Evolutionary conservation across 805 yeast species (phyloP).

Genomic region (Candida koratica): DNA sequence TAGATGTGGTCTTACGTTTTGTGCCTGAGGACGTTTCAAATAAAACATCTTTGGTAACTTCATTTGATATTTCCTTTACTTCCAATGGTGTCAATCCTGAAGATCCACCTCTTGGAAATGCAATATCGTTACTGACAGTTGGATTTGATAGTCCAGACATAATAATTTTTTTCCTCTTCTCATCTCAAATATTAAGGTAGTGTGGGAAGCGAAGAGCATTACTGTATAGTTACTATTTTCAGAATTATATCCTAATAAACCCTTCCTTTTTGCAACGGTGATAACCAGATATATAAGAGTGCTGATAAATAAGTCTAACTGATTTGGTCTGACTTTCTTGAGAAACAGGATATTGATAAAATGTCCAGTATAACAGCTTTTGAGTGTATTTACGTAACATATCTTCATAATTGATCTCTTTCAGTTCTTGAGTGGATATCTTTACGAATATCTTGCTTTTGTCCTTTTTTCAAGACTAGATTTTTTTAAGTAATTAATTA

Average conservation of each 20-base stretch:
- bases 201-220: neutral
- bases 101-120: slow-evolving; percentile 96
- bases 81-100: slow-evolving; percentile 84
- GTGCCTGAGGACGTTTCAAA: slow-evolving; percentile 48
- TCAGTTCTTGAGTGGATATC: too few relatives aligned
- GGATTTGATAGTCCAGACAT: slow-evolving; percentile 19
- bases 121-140: slow-evolving; percentile 44
- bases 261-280: too few relatives aligned
- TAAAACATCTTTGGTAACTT: slow-evolving; percentile 84
- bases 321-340: too few relatives aligned
- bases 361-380: too few relatives aligned
- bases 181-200: slow-evolving; percentile 1
- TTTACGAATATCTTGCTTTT: too few relatives aligned
- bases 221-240: neutral
- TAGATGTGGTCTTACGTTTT: slow-evolving; percentile 27
- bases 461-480: too few relatives aligned
- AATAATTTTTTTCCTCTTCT: slow-evolving; percentile 1
- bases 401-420: too few relatives aligned
- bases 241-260: neutral
- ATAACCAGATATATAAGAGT: too few relatives aligned
- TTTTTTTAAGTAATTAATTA: too few relatives aligned
- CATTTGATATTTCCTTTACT: slow-evolving; percentile 86
- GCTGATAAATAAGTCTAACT: too few relatives aligned
- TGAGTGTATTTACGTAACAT: too few relatives aligned
- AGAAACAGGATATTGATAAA: too few relatives aligned